A percentile compares a stretch with the other conserved stretches of the same genome.
Evolutionary conservation across 768 basidiomycete species (phyloP).

Genomic region (Hortiboletus flavorubellus): DNA sequence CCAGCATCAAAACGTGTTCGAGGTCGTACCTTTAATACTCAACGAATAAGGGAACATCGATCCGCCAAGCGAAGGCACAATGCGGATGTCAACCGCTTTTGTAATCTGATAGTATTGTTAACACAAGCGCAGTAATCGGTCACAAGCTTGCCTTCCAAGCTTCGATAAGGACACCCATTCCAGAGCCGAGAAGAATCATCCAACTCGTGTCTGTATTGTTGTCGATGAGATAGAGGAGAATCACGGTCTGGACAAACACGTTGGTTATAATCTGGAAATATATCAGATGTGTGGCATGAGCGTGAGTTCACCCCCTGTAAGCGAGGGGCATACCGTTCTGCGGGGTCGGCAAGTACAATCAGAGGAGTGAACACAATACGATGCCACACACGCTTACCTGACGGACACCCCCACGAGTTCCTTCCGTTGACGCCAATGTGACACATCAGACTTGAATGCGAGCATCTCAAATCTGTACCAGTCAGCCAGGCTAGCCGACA

Average conservation of each 20-base stretch:
- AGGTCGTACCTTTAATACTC: conserved; percentile 67
- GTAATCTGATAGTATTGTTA: conserved; percentile 54
- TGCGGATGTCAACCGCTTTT: conserved; percentile 83
- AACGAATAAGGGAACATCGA: conserved; percentile 75
- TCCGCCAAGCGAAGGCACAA: conserved; percentile 60
- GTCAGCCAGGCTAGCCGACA: conserved; percentile 10
- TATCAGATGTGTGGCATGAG: conserved; percentile 13
- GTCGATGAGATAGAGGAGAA: conserved; percentile 91
- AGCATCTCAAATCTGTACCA: conserved; percentile 81
- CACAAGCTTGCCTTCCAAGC: conserved; percentile 78
- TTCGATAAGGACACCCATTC: conserved; percentile 78
- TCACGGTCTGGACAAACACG: conserved; percentile 87
- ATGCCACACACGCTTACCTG: conserved; percentile 47
- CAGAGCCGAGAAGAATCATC: conserved; percentile 94
- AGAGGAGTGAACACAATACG: conserved; percentile 9
- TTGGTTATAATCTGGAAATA: conserved; percentile 73
- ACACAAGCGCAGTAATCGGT: conserved; percentile 10
- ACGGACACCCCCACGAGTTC: conserved; percentile 95
- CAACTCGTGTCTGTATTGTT: conserved; percentile 94
- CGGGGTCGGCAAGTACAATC: conserved; percentile 18
- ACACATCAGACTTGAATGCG: conserved; percentile 93
- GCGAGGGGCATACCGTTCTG: conserved; percentile 50
- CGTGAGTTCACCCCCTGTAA: conserved; percentile 8
- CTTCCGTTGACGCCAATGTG: conserved; percentile 92
- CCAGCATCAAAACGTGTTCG: conserved; percentile 14